Base-by-base conservation (phyloP, 1,139 yeast species). In the Chernovozyma aurita region DNA sequence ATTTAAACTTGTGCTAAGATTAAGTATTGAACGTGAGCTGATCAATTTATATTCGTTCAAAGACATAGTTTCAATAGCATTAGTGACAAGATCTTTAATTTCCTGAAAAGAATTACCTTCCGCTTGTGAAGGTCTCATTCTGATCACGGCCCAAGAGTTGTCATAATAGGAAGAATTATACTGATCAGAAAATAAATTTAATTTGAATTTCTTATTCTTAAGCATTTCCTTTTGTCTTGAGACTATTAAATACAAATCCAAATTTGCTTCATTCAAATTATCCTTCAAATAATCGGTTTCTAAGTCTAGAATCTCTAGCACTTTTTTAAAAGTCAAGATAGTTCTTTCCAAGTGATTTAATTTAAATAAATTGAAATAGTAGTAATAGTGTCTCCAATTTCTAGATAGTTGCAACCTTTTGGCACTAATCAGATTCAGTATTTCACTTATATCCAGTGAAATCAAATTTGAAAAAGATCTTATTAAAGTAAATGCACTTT, bases 341-440 rank as follows among this genome's bases (percentile, higher is more conserved):
- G 31, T 25, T 13, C 28, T 49, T 22, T 43, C 18, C 32, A 43
- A 49, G 38, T 55, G 58, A 21, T 42, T 36, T 25, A 40, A 34
- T 26, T 46, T 49, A 41, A 52, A 55, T 5, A 50, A 41, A 24
- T 42, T 43, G 32, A 53, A 54, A 4, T 47, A 30, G 31, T 46
- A 52, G 27, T 44, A 42, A 36, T 46, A 55, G 3, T 39, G 36
- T 26, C 34, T 36, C 57, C 57, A 55, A 18, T 34, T 31, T 12
- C 35, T 40, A 7, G 41, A 33, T 28, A 53, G 42, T 14, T 34
- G 40, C 12, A 34, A 22, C 15, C 42, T 41, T n/a, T 25, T 29
- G 2, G 32, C 8, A 24, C 43, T 32, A 25, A 33, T 32, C 2
- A 45, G 46, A 24, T 25, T 17, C 12, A 27, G 18, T 12, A 36